Evolutionary conservation across 2,329 filamentous ascomycete species (phyloP).

Genomic region (Ophiostoma piceae): DNA sequence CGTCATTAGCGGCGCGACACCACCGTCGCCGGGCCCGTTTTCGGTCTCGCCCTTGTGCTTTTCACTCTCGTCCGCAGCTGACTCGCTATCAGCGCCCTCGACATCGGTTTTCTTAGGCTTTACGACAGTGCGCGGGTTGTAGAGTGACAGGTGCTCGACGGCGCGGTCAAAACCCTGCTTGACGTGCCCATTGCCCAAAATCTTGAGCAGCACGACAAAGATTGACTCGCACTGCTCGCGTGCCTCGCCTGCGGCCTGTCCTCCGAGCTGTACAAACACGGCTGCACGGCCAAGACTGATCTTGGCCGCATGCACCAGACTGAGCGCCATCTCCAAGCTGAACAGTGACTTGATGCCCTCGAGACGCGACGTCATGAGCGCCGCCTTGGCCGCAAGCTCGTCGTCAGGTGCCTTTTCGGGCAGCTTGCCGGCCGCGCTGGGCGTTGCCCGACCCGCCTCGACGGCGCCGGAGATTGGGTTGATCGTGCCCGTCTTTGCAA

Average conservation of each 20-base stretch:
- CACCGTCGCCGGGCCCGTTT: constrained; percentile 33
- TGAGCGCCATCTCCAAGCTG: constrained; percentile 90
- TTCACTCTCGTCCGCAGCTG: no score
- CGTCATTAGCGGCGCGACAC: constrained; percentile 85
- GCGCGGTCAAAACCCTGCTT: constrained; percentile 92
- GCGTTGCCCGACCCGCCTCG: constrained; percentile 20
- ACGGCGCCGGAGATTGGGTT: not conserved
- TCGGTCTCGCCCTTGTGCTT: not conserved
- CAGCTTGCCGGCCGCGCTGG: constrained; percentile 16
- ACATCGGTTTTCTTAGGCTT: constrained; percentile 60
- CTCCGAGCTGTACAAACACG: constrained; percentile 73
- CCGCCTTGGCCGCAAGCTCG: constrained; percentile 93
- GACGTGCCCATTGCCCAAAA: constrained; percentile 80
- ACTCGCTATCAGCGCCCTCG: not conserved
- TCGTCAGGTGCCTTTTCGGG: constrained; percentile 65
- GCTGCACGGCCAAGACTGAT: constrained; percentile 78
- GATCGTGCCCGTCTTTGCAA: not conserved
- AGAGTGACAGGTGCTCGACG: constrained; percentile 81
- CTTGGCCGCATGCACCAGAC: constrained; percentile 84
- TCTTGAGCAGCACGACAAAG: constrained; percentile 77
- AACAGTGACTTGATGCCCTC: constrained; percentile 94
- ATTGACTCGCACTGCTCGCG: constrained; percentile 84
- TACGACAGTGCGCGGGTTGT: constrained; percentile 79
- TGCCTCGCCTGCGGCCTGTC: constrained; percentile 74
- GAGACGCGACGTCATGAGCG: constrained; percentile 88